Evolutionary conservation across 306 rosid genomes (phyloP).

Genomic region (Cicer chorassanicum): DNA sequence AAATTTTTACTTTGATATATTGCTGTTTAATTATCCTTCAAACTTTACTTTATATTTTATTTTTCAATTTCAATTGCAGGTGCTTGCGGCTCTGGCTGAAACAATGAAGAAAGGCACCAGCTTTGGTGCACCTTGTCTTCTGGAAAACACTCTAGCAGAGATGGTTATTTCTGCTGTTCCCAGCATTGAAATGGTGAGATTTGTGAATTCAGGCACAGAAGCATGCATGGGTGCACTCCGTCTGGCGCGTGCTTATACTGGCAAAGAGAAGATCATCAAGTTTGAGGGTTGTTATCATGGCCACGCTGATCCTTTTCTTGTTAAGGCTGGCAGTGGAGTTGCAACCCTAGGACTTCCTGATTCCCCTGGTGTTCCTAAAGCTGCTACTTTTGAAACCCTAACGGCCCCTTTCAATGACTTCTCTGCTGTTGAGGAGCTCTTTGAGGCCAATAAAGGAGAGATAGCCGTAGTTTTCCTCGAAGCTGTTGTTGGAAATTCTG

Average conservation of each 20-base stretch:
- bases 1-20: constrained; percentile 11
- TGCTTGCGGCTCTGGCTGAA: constrained; percentile 86
- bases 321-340: constrained; percentile 94
- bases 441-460: constrained; percentile 69
- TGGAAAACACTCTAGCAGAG: constrained; percentile 80
- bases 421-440: constrained; percentile 73
- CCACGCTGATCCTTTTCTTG: constrained; percentile 96
- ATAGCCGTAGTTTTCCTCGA: constrained; percentile 82
- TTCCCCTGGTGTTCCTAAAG: constrained; percentile 94
- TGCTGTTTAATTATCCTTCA: not conserved
- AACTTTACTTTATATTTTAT: not conserved
- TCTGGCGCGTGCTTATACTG: constrained; percentile 82
- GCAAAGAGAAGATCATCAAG: constrained; percentile 75
- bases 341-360: constrained; percentile 98
- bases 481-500: constrained; percentile 95
- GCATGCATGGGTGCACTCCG: constrained; percentile 98
- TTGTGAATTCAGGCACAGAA: constrained; percentile 96
- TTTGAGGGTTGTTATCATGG: constrained; percentile 99
- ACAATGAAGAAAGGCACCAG: constrained; percentile 99
- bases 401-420: constrained; percentile 77
- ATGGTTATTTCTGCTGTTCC: constrained; percentile 90
- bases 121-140: constrained; percentile 94
- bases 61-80: constrained; percentile 53
- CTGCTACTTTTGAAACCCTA: constrained; percentile 86
- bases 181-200: constrained; percentile 93